A percentile compares a stretch with the other conserved stretches of the same genome.
Conservation (phyloP, 495 filamentous ascomycete species). For the Aspergillus funiculosus region DNA sequence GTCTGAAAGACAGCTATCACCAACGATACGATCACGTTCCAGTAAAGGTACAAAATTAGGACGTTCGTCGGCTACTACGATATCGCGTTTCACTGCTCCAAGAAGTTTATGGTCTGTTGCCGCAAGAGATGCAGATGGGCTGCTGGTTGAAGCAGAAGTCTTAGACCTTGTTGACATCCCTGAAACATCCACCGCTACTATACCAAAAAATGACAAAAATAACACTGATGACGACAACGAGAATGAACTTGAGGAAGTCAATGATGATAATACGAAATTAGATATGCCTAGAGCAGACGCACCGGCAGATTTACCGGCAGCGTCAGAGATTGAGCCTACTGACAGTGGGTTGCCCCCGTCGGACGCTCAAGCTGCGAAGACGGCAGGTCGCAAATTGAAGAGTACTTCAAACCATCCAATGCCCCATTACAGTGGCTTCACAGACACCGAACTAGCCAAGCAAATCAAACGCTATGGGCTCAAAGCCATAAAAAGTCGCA, state of each 20-base stretch:
- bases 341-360: neutral
- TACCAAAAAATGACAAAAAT: neutral
- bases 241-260: neutral
- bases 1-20: slow-evolving; percentile 40
- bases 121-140: slow-evolving; percentile 56
- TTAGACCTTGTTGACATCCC: slow-evolving; percentile 51
- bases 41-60: neutral
- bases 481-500: slow-evolving; percentile 64
- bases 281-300: neutral
- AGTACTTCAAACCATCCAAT: slow-evolving; percentile 21
- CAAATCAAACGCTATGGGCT: slow-evolving; percentile 64
- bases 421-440: slow-evolving; percentile 61
- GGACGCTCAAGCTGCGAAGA: neutral
- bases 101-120: slow-evolving; percentile 62
- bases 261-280: slow-evolving; percentile 12
- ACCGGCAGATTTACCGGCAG: no score
- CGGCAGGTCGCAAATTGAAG: neutral
- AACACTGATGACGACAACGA: neutral
- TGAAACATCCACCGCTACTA: slow-evolving; percentile 5
- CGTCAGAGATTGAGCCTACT: neutral
- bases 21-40: neutral
- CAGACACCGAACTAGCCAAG: slow-evolving; percentile 56
- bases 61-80: slow-evolving; percentile 7
- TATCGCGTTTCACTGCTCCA: slow-evolving; percentile 26
- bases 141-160: slow-evolving; percentile 52